Evolutionary conservation across 176 grass and related monocot genomes (phyloP), one percentile per base, ranked within the genome.

Genomic region (Rhynchospora breviuscula): DNA sequence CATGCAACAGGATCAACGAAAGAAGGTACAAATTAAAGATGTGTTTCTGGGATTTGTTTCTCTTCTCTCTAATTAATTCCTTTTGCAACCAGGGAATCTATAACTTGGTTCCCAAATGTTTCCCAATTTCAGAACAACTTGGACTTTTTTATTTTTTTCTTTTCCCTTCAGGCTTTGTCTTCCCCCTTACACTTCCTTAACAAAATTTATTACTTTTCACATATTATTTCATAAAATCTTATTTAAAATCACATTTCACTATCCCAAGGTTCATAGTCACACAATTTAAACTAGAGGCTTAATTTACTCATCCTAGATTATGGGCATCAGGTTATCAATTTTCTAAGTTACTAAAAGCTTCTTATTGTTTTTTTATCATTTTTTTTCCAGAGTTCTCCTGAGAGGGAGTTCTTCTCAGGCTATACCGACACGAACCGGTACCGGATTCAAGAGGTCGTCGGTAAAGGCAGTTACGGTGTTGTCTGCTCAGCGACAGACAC

Each of bases 381-480:
- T 59, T 88, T 43, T 78, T 60, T 65, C 15, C 95, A 98, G 95
- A 94, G 69, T 73, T 86, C 90, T 57, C 72, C 89, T 10, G 95
- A 94, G 81, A 86, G 94, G 89, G 90, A 94, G 31, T 94, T 98
- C 90, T 98, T 98, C 89, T 94, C 83, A 7, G 95, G 94, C 7
- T 98, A 94, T 13, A 89, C 90, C 0, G 92, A 94, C 31, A 87
- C 89, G 35, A 98, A 87, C 87, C 89, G 95, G 67, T 98, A 98
- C 80, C 89, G 82, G 84, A 98, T 98, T 67, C 90, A 93, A 31
- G 95, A 98, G 68, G 90, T 98, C 6, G 79, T 98, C 3, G 95
- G 95, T 21, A 94, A 93, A 90, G 95, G 95, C 53, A 98, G 95
- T 26, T 98, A 98, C 2, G 95, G 95, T 18, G 92, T 98, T 10